Evolutionary conservation across 352 stramenopile species (phyloP).

Genomic region (Aphanomyces invadans): DNA sequence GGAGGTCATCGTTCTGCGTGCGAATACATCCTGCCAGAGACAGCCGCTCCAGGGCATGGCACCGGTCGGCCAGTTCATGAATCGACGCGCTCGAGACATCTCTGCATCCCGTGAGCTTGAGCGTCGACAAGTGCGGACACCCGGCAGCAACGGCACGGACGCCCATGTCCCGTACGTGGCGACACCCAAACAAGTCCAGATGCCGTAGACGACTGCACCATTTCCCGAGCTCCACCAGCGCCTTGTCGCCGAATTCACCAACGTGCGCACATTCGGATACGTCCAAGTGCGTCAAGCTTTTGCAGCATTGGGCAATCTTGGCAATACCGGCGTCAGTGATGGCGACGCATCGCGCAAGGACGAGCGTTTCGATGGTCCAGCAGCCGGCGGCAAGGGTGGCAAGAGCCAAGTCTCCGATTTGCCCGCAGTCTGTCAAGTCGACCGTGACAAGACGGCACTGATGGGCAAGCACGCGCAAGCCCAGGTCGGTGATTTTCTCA

Average conservation of each 20-base stretch:
- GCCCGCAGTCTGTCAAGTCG: slow-evolving; percentile 78
- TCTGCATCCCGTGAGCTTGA: slow-evolving; percentile 81
- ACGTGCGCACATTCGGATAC: slow-evolving; percentile 79
- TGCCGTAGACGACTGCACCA: slow-evolving; percentile 65
- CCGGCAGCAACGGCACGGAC: slow-evolving; percentile 75
- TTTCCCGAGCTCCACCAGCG: slow-evolving; percentile 80
- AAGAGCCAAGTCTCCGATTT: slow-evolving; percentile 76
- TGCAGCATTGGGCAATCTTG: slow-evolving; percentile 83
- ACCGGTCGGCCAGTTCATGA: slow-evolving; percentile 60
- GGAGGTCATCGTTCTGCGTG: slow-evolving; percentile 69
- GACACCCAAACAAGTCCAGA: slow-evolving; percentile 83
- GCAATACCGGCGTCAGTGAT: slow-evolving; percentile 81
- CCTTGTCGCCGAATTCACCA: slow-evolving; percentile 89
- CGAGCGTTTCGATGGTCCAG: slow-evolving; percentile 76
- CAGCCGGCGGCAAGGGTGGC: slow-evolving; percentile 81
- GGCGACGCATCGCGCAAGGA: slow-evolving; percentile 67
- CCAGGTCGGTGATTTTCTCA: slow-evolving; percentile 77
- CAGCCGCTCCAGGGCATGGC: slow-evolving; percentile 58
- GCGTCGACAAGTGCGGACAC: slow-evolving; percentile 73
- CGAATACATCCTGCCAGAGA: slow-evolving; percentile 76
- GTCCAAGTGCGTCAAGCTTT: slow-evolving; percentile 68
- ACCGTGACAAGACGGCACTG: slow-evolving; percentile 74
- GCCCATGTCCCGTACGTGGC: slow-evolving; percentile 75
- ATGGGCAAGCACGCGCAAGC: slow-evolving; percentile 81
- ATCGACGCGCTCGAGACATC: slow-evolving; percentile 72